These are phyloP conservation scores for Aspergillus ibericus DNA, from an alignment of 2,329 filamentous ascomycete genomes.

Conservation along the genomic window DNA sequence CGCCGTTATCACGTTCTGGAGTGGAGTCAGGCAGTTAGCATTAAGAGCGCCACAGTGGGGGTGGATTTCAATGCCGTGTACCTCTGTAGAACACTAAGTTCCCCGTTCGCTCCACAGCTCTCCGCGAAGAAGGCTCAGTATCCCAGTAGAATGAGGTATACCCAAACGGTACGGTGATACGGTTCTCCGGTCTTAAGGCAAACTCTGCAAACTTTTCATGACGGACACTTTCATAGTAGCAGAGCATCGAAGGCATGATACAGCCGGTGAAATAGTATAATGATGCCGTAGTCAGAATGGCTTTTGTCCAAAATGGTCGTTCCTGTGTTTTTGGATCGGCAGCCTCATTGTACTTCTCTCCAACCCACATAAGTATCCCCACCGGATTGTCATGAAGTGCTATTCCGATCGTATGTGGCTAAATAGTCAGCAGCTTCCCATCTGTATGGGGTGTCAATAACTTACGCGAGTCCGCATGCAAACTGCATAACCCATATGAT, in stretches of 20 bases:
- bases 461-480: constrained; percentile 10
- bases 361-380: constrained; percentile 9
- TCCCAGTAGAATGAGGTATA: constrained; percentile 13
- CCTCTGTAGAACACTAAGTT: constrained; percentile 12
- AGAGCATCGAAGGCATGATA: constrained; percentile 10
- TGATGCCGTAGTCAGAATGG: constrained; percentile 10
- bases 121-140: background rate
- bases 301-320: constrained; percentile 2
- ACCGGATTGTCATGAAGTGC: constrained; percentile 11
- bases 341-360: constrained; percentile 11
- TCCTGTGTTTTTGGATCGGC: background rate
- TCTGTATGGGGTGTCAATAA: background rate
- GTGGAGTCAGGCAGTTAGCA: background rate
- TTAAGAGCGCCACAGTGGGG: background rate
- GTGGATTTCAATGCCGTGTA: background rate
- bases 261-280: constrained; percentile 13
- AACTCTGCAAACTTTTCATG: constrained; percentile 6
- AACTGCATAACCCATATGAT: constrained; percentile 13
- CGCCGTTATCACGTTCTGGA: constrained; percentile 8
- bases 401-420: constrained; percentile 11
- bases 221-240: constrained; percentile 8
- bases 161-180: constrained; percentile 5
- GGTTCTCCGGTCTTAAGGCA: constrained; percentile 3
- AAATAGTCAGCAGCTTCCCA: background rate
- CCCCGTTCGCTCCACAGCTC: constrained; percentile 2